Evolutionary conservation across 2,329 filamentous ascomycete genomes (phyloP).

Genomic region (Arthrobotrys conoides): DNA sequence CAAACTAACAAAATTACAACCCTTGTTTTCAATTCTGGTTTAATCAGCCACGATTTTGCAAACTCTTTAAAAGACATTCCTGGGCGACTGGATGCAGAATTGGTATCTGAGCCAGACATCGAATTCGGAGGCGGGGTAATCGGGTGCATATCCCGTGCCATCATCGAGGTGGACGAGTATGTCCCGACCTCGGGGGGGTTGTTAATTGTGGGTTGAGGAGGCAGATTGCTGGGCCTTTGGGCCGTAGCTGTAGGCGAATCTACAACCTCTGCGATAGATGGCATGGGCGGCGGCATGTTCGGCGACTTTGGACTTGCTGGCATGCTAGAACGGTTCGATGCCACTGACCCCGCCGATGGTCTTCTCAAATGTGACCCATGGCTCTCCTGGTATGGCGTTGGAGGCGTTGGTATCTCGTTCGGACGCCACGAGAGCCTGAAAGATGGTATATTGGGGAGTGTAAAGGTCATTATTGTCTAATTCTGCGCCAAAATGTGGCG

Average conservation of each 20-base stretch:
- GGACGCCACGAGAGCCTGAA: slow-evolving; percentile 52
- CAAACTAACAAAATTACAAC: slow-evolving; percentile 57
- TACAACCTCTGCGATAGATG: slow-evolving; percentile 46
- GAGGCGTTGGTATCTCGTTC: slow-evolving; percentile 19
- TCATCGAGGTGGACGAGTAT: neutral
- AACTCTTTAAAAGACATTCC: slow-evolving; percentile 41
- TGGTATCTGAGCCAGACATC: neutral
- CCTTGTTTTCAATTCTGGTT: slow-evolving; percentile 50
- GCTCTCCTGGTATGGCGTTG: slow-evolving; percentile 23
- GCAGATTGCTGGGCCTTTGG: neutral
- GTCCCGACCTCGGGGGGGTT: slow-evolving; percentile 11
- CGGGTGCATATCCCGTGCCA: neutral
- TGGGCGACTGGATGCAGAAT: slow-evolving; percentile 8
- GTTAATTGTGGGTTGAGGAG: slow-evolving; percentile 13
- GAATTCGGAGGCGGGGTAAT: neutral
- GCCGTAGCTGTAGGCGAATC: slow-evolving; percentile 14
- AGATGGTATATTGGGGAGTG: slow-evolving; percentile 48
- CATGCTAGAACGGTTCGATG: slow-evolving; percentile 24
- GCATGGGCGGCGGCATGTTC: slow-evolving; percentile 45
- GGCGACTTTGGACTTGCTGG: slow-evolving; percentile 47
- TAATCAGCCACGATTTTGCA: slow-evolving; percentile 42
- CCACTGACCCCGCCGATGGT: slow-evolving; percentile 18
- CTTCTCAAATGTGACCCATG: slow-evolving; percentile 39
- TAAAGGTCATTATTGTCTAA: slow-evolving; percentile 41
- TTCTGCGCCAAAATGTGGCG: neutral